phyloP scores from a whole-genome alignment of 208 protist genomes.

The Histomonas meleagridis region DNA sequence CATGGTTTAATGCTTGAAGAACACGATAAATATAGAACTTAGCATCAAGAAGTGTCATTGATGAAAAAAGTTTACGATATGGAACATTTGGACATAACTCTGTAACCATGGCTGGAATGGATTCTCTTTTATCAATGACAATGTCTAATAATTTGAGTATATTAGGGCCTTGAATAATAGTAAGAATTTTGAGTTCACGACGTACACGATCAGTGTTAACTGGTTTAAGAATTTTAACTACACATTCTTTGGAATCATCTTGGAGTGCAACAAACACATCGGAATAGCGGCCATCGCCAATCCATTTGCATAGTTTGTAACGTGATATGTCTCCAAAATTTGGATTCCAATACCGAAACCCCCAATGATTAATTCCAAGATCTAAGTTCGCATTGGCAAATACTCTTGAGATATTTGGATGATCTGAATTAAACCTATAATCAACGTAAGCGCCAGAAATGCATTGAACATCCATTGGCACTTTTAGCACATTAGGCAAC shows the following conservation, averaged over 20 bases:
- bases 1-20: background rate
- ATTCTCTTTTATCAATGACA: background rate
- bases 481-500: too few species aligned
- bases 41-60: background rate
- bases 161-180: background rate
- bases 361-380: background rate
- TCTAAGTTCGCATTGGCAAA: background rate
- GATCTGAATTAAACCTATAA: background rate
- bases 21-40: background rate
- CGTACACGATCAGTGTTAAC: background rate
- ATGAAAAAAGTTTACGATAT: background rate
- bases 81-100: background rate
- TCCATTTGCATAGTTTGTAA: background rate
- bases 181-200: background rate
- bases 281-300: background rate
- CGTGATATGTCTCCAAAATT: background rate
- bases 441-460: conserved; percentile 2
- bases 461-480: too few species aligned
- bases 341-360: background rate
- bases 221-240: background rate
- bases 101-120: background rate
- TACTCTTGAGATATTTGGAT: background rate
- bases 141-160: background rate
- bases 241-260: background rate
- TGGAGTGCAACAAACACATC: background rate